Base-by-base conservation (phyloP, 2,329 filamentous ascomycete species). In the Colletotrichum musae region DNA sequence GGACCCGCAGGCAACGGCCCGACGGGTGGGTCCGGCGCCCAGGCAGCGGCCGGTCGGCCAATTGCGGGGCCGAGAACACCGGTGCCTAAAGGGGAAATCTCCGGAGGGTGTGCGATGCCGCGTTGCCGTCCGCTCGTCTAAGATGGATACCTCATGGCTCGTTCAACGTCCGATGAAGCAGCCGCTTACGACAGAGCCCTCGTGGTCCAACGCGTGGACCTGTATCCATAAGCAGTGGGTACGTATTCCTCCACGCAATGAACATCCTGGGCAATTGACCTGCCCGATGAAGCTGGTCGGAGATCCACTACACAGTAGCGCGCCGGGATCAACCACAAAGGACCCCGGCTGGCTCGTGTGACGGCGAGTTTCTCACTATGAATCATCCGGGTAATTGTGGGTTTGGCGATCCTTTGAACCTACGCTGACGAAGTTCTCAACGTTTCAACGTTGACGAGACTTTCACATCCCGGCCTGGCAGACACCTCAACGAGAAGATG, bases 231-330 rank as follows among this genome's bases (percentile, higher is more conserved):
- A 7, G 32, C 32, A 36, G 32, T 36, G 32, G 32, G 18, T 50
- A 24, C 47, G 24, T 52, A 18, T 21, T 16, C 26, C 6, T 15
- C 45, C 36, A 57, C 60, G 53, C 26, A 58, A 59, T n/a, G 53
- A 48, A 47, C 56, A 63, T 36, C 41, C 36, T 39, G 7, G 7
- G 36, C 15, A 4, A 5, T 36, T 36, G 41, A 43, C 41, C 66
- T 68, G 54, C 61, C 61, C 36, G 64, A 68, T 50, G 18, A 15
- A 65, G 66, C 41, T 53, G 41, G 39, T 10, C 41, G 13, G 5
- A 43, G 41, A n/a, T n/a, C 41, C 41, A 43, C 41, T 4, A 13
- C 6, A 43, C 13, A 43, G 32, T 36, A 36, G 32, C 32, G 32
- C 32, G 32, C 41, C 41, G 13, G 41, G 16, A 43, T n/a, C 41